Conservation (phyloP, 441 rosid genomes). For the Iberis amara region DNA sequence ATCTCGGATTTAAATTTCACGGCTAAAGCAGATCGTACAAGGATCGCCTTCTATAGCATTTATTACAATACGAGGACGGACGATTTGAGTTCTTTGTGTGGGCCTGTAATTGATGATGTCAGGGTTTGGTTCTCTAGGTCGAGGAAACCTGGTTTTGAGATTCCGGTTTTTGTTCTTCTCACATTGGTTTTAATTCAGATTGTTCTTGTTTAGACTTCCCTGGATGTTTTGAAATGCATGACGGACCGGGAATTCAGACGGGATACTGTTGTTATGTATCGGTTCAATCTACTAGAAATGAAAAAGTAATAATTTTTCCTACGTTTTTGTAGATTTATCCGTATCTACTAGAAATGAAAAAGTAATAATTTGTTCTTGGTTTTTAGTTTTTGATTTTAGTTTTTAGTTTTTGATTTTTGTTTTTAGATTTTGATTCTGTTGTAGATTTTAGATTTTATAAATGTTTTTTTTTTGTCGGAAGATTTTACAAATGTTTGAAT, state of each 20-base stretch:
- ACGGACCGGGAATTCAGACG: neutral
- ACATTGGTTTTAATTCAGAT: constrained; percentile 31
- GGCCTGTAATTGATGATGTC: constrained; percentile 85
- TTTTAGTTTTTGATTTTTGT: too few species aligned
- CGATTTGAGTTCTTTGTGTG: constrained; percentile 87
- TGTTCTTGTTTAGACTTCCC: neutral
- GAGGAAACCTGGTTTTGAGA: constrained; percentile 30
- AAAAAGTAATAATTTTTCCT: too few species aligned
- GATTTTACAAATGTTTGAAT: too few species aligned
- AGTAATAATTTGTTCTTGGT: too few species aligned
- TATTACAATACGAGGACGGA: constrained; percentile 85
- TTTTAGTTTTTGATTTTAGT: too few species aligned
- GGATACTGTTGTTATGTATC: neutral
- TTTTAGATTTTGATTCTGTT: too few species aligned
- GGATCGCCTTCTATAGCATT: constrained; percentile 79
- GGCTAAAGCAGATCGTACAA: constrained; percentile 72
- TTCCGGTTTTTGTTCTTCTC: constrained; percentile 33
- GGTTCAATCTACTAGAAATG: constrained; percentile 8
- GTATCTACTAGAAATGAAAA: too few species aligned
- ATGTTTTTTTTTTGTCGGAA: too few species aligned
- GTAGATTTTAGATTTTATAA: too few species aligned
- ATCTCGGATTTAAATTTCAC: constrained; percentile 62
- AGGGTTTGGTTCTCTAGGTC: constrained; percentile 66
- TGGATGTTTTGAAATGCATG: neutral
- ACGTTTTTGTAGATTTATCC: too few species aligned